Evolutionary conservation across 768 basidiomycete genomes (phyloP), one percentile per base, ranked within the genome.

Genomic region (Leccinum obscurum): DNA sequence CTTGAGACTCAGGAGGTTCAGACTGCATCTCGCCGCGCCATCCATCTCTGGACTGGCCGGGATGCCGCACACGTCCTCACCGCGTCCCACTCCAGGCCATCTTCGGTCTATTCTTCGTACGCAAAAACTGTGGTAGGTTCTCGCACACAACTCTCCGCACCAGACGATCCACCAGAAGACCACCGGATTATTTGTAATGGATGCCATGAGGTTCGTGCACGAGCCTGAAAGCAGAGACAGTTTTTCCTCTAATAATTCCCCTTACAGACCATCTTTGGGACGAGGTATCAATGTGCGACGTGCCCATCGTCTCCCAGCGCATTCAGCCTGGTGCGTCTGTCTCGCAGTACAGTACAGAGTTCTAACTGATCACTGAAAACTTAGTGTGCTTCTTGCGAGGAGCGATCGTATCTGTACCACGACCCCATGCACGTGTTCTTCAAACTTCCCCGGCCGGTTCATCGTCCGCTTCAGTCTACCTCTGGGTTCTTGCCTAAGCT

Each of bases 351-450:
- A 30, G 24, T 17, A 5, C 17, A 13, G 17, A 17, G 22, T 10
- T 3, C 17, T 11, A 6, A 3, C 54, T 59, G 28, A 63, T 56
- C 28, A 3, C 52, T 11, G 35, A 22, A 17, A 53, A 54, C 1
- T 46, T 56, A 97, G 94, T 97, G 95, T 71, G 77, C 84, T 22
- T 79, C 78, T 30, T 98, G 95, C 70, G 95, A 98, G 74, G 75
- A 77, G 32, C 80, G 78, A 46, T 96, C 94, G 0, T 92, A 94
- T 68, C 74, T 80, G 6, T 67, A 92, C 17, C 95, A 98, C 68
- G 87, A 96, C 70, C 86, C 93, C 0, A 83, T 81, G 75, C 95
- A 98, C 62, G 77, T 89, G 11, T 98, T 97, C 76, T 85, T 96
- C 80, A 95, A 93, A 68, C 79, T 98, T 35, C 86, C 86, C 35